phyloP scores from a whole-genome alignment of 169 alveolate species.

The Besnoitia besnoiti region DNA sequence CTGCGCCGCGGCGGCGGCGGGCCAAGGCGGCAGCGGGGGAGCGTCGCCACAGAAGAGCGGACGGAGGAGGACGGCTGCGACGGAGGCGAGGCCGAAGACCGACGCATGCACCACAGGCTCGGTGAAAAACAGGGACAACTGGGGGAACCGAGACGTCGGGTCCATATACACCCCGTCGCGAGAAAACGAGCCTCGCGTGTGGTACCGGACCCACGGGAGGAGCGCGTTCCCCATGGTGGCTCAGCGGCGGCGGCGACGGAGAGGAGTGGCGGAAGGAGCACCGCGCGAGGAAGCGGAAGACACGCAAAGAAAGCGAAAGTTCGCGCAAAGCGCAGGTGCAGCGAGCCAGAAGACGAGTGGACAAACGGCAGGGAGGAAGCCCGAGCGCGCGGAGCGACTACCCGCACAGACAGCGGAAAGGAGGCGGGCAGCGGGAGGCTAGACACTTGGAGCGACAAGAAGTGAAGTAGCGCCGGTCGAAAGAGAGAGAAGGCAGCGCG shows the following conservation, averaged over 20 bases:
- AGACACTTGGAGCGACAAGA: neutral
- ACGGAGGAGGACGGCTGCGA: neutral
- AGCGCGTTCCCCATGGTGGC: conserved; percentile 24
- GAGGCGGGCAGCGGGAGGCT: neutral
- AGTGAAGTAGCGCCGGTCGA: too few relatives aligned
- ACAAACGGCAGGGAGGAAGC: neutral
- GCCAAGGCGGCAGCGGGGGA: neutral
- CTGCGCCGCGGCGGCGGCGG: neutral
- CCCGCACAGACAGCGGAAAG: neutral
- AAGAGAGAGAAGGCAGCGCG: too few relatives aligned
- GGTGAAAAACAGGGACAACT: neutral
- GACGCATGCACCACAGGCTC: neutral
- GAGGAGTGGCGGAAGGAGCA: neutral
- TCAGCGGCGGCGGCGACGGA: neutral
- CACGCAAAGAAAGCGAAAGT: neutral
- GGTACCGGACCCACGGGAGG: neutral
- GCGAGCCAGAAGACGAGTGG: neutral
- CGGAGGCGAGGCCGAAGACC: neutral
- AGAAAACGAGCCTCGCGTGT: neutral
- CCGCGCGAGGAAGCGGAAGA: neutral
- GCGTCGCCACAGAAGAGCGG: neutral
- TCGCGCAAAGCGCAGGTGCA: neutral
- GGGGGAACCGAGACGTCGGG: neutral
- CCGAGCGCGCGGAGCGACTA: neutral
- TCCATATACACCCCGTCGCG: conserved; percentile 25